Evolutionary conservation across 441 rosid genomes (phyloP).

Genomic region (Gossypium davidsonii): DNA sequence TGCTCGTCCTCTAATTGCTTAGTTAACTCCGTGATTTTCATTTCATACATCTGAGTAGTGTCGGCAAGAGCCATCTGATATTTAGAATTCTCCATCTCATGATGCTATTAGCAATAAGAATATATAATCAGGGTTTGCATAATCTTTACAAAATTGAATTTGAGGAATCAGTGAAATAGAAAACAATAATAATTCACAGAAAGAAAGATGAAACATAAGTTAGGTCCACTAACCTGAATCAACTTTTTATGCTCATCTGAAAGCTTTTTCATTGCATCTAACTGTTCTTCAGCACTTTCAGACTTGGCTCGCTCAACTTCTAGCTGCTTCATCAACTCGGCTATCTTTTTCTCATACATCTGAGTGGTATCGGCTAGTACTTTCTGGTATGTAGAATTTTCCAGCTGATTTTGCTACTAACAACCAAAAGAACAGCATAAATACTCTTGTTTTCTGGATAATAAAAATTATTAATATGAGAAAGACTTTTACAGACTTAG

Average conservation of each 20-base stretch:
- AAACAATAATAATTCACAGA: not conserved
- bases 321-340: conserved; percentile 45
- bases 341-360: conserved; percentile 71
- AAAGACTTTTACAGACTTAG: not conserved
- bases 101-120: conserved; percentile 43
- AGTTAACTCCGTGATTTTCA: conserved; percentile 51
- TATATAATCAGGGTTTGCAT: not conserved
- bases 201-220: not conserved
- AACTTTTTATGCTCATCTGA: conserved; percentile 46
- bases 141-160: not conserved
- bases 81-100: conserved; percentile 44
- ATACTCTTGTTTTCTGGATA: not conserved
- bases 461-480: conserved; percentile 23
- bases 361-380: conserved; percentile 76
- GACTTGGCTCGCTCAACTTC: conserved; percentile 47
- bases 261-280: conserved; percentile 42
- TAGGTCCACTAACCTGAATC: conserved; percentile 47
- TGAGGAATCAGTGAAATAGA: not conserved
- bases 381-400: conserved; percentile 63
- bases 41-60: conserved; percentile 60
- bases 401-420: conserved; percentile 62
- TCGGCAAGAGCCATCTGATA: conserved; percentile 71
- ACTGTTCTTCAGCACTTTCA: conserved; percentile 41
- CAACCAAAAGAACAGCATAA: conserved; percentile 34
- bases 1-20: conserved; percentile 52